Conservation (phyloP, 306 rosid species). For the Fagus crenata region DNA sequence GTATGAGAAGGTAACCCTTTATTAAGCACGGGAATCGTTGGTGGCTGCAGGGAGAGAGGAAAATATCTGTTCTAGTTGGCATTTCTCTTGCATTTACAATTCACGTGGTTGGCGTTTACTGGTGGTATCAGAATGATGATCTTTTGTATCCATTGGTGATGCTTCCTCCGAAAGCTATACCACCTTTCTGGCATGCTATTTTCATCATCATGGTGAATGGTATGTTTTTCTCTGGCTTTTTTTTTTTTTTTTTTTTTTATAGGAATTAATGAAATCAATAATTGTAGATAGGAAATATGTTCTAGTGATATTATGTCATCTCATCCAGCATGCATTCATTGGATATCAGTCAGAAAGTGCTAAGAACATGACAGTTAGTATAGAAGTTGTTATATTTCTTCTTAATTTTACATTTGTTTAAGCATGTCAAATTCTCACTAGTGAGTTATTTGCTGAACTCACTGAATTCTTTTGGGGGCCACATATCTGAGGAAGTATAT, state of each 20-base stretch:
- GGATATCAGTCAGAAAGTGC: background rate
- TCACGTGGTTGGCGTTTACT: slow-evolving; percentile 82
- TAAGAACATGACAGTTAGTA: background rate
- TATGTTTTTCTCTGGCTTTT: slow-evolving; percentile 35
- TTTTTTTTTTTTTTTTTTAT: too few relatives aligned
- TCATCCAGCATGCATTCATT: background rate
- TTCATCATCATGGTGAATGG: slow-evolving; percentile 94
- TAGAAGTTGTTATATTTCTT: background rate
- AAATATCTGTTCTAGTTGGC: slow-evolving; percentile 60
- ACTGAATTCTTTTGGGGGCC: background rate
- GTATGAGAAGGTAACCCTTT: slow-evolving; percentile 3
- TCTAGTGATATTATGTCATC: background rate
- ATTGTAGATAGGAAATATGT: background rate
- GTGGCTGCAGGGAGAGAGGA: slow-evolving; percentile 94
- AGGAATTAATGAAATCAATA: background rate
- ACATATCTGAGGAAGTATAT: background rate
- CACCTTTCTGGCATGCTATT: slow-evolving; percentile 96
- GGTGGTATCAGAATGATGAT: slow-evolving; percentile 97
- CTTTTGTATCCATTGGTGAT: slow-evolving; percentile 75
- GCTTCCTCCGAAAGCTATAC: slow-evolving; percentile 92
- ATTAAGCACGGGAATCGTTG: slow-evolving; percentile 26
- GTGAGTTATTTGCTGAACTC: background rate
- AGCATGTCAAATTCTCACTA: background rate
- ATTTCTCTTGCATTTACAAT: slow-evolving; percentile 73
- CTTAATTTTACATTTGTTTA: background rate